Percentiles rank a stretch among this genome's conserved stretches.
These are phyloP conservation scores for Aspergillus incahuasiensis DNA, from an alignment of 495 filamentous ascomycete genomes.

Conservation along the genomic window DNA sequence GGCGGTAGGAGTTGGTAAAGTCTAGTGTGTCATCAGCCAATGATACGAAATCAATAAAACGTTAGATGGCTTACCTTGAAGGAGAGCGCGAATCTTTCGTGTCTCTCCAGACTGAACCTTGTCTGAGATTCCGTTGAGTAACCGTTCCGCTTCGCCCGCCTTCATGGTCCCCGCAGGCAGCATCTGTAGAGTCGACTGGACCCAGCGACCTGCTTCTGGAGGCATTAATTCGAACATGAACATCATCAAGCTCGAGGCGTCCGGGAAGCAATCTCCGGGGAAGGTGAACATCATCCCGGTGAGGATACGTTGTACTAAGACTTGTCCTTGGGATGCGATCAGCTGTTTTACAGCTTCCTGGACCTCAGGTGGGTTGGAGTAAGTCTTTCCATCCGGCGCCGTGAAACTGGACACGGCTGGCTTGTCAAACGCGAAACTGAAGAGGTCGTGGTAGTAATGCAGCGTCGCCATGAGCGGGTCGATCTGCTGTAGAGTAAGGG, in stretches of 20 bases:
- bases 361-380: slow-evolving; percentile 57
- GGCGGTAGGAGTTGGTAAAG: slow-evolving; percentile 89
- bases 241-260: slow-evolving; percentile 88
- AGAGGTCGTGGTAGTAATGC: slow-evolving; percentile 89
- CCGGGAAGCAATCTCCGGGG: slow-evolving; percentile 88
- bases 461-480: slow-evolving; percentile 87
- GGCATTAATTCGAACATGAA: slow-evolving; percentile 85
- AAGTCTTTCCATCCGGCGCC: slow-evolving; percentile 34
- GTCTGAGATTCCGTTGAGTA: slow-evolving; percentile 61
- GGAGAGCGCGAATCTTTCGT: slow-evolving; percentile 73
- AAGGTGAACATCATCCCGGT: slow-evolving; percentile 99
- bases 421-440: slow-evolving; percentile 78
- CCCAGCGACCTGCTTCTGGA: slow-evolving; percentile 68
- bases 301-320: slow-evolving; percentile 76
- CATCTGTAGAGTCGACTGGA: slow-evolving; percentile 75
- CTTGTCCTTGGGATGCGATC: slow-evolving; percentile 65
- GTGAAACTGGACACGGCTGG: slow-evolving; percentile 68
- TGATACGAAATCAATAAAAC: neutral
- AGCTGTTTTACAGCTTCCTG: slow-evolving; percentile 67
- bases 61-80: slow-evolving; percentile 55
- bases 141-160: slow-evolving; percentile 54
- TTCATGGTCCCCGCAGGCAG: slow-evolving; percentile 78
- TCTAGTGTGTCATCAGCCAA: slow-evolving; percentile 41
- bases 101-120: slow-evolving; percentile 66
- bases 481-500: slow-evolving; percentile 80